phyloP scores from a whole-genome alignment of 352 stramenopile genomes.

The Phytophthora fragariae region DNA sequence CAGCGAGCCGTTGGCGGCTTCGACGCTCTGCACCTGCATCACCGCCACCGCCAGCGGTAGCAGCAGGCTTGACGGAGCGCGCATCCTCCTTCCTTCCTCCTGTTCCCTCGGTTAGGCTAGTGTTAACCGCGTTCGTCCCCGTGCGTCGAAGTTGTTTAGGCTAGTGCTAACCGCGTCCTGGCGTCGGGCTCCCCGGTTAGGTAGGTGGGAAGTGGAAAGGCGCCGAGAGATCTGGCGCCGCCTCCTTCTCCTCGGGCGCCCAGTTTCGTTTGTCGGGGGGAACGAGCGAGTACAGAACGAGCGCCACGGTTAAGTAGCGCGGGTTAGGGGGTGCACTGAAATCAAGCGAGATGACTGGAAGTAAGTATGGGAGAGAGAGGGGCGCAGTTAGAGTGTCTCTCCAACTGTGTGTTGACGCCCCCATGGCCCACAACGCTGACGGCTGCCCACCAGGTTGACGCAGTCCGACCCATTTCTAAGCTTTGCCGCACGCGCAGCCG shows the following conservation, averaged over 20 bases:
- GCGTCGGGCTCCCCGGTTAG: background rate
- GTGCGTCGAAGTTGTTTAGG: background rate
- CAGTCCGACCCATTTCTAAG: background rate
- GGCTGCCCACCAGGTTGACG: background rate
- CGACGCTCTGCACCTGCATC: constrained; percentile 29
- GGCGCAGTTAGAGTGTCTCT: background rate
- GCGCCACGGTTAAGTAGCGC: constrained; percentile 6
- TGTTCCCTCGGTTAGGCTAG: background rate
- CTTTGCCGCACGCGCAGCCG: background rate
- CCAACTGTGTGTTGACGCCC: constrained; percentile 16
- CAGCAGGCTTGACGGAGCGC: constrained; percentile 29
- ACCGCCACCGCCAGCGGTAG: constrained; percentile 49
- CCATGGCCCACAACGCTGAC: background rate
- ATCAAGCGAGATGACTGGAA: constrained; percentile 28
- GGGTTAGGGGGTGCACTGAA: constrained; percentile 33
- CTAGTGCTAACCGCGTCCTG: background rate
- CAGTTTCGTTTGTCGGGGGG: constrained; percentile 32
- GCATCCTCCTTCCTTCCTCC: constrained; percentile 16
- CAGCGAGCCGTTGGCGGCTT: constrained; percentile 55
- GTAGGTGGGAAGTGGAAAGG: background rate
- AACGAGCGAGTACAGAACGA: constrained; percentile 6
- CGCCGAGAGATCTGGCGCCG: constrained; percentile 21
- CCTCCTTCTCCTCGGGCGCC: constrained; percentile 7
- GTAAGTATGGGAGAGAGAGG: constrained; percentile 28
- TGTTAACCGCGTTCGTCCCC: background rate